Evolutionary conservation across 257 asterid genomes (phyloP).

Genomic region (Solanum lycopersicoides): DNA sequence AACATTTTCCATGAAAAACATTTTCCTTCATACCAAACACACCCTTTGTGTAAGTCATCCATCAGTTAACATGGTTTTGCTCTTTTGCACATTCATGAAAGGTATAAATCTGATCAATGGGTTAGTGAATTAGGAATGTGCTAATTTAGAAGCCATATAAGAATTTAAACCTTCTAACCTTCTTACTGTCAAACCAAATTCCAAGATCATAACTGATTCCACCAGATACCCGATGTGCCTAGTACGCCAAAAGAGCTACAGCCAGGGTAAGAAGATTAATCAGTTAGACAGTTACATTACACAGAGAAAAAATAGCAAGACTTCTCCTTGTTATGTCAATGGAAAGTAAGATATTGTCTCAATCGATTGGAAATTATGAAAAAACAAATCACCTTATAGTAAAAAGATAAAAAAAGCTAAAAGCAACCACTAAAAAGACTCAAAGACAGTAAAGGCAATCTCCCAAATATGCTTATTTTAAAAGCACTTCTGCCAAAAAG

Average conservation of each 20-base stretch:
- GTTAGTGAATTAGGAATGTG: neutral
- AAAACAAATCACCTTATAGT: neutral
- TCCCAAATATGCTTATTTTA: neutral
- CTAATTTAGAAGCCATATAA: neutral
- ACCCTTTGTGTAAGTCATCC: neutral
- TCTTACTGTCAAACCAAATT: constrained; percentile 82
- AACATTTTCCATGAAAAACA: too few relatives aligned
- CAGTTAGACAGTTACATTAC: neutral
- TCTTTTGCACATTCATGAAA: neutral
- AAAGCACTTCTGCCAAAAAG: neutral
- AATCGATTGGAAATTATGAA: neutral
- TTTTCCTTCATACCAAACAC: too few relatives aligned
- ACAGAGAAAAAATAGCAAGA: neutral
- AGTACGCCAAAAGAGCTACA: constrained; percentile 93
- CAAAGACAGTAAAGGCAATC: neutral
- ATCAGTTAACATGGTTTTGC: neutral
- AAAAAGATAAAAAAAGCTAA: neutral
- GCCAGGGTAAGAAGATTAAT: constrained; percentile 4
- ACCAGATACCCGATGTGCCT: constrained; percentile 81
- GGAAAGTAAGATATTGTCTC: neutral
- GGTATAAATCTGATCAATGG: neutral
- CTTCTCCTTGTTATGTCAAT: neutral
- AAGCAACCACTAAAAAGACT: neutral
- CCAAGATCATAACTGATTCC: constrained; percentile 81
- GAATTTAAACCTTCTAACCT: constrained; percentile 46